Conservation (phyloP, 2,329 filamentous ascomycete species). For the Simplicillium aogashimaense region DNA sequence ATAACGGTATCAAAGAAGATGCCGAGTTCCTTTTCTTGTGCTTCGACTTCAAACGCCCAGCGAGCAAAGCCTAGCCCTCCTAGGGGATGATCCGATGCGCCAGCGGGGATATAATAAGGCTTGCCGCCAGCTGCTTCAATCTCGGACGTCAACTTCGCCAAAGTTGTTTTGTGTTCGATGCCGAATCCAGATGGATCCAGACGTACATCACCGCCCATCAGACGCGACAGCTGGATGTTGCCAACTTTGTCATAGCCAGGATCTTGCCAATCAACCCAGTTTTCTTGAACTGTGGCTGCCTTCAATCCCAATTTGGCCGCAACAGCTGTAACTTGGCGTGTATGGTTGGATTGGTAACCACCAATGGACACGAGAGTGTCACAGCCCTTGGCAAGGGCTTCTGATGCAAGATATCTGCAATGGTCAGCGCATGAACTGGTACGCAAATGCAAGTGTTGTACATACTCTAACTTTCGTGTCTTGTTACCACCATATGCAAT, state of each 20-base stretch:
- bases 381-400: conserved; percentile 45
- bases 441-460: not conserved
- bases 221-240: conserved; percentile 59
- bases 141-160: conserved; percentile 42
- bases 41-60: conserved; percentile 59
- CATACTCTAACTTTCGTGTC: conserved; percentile 55
- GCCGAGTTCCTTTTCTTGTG: conserved; percentile 50
- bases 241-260: conserved; percentile 53
- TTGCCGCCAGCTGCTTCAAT: conserved; percentile 42
- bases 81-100: conserved; percentile 59
- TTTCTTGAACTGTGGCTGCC: conserved; percentile 48
- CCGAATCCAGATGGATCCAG: conserved; percentile 53
- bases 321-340: conserved; percentile 54
- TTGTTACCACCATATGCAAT: conserved; percentile 63
- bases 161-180: conserved; percentile 57
- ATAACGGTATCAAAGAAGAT: conserved; percentile 59
- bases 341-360: conserved; percentile 62
- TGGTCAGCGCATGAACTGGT: conserved; percentile 3
- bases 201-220: conserved; percentile 56
- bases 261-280: conserved; percentile 57
- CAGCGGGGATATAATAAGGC: conserved; percentile 64
- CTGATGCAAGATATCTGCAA: conserved; percentile 49
- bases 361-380: conserved; percentile 58
- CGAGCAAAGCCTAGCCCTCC: conserved; percentile 62
- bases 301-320: conserved; percentile 48